Percentiles rank a stretch among this genome's conserved stretches.
Evolutionary conservation across 2,329 filamentous ascomycete genomes (phyloP).

Genomic region (Curvularia spicifera): DNA sequence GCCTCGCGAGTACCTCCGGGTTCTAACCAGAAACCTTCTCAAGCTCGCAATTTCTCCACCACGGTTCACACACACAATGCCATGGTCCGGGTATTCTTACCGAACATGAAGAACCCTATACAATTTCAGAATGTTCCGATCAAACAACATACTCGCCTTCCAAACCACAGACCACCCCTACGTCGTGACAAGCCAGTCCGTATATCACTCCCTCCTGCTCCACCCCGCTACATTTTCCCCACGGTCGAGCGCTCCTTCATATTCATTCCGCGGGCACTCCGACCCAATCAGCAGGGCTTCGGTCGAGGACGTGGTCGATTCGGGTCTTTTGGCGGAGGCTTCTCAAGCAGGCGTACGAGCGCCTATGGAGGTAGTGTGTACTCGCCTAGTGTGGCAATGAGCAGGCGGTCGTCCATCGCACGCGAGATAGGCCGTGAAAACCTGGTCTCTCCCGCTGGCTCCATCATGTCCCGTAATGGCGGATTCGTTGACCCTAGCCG

Average conservation of each 20-base stretch:
- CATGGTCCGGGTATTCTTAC: constrained; percentile 80
- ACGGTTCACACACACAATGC: constrained; percentile 85
- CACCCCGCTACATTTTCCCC: constrained; percentile 89
- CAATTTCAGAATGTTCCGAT: constrained; percentile 77
- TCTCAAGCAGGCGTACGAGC: constrained; percentile 80
- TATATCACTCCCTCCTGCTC: constrained; percentile 81
- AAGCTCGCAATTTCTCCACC: constrained; percentile 68
- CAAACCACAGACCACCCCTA: constrained; percentile 91
- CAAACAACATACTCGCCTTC: constrained; percentile 91
- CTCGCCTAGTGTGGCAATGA: constrained; percentile 85
- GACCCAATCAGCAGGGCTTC: constrained; percentile 87
- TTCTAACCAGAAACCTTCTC: constrained; percentile 42
- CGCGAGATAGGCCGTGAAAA: constrained; percentile 72
- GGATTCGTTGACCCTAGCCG: constrained; percentile 66
- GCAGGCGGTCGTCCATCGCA: constrained; percentile 80
- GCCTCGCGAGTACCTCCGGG: constrained; percentile 30
- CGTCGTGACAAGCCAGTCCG: constrained; percentile 96
- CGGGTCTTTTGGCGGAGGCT: constrained; percentile 65
- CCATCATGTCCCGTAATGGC: constrained; percentile 71
- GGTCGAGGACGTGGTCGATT: constrained; percentile 72
- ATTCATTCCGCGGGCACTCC: constrained; percentile 92
- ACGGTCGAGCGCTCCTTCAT: constrained; percentile 92
- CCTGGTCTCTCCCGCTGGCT: constrained; percentile 80
- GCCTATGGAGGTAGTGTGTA: constrained; percentile 82
- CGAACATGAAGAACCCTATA: constrained; percentile 74